These are phyloP conservation scores for Rhodofomes roseus DNA, from an alignment of 1,284 basidiomycete genomes.

Conservation along the genomic window DNA sequence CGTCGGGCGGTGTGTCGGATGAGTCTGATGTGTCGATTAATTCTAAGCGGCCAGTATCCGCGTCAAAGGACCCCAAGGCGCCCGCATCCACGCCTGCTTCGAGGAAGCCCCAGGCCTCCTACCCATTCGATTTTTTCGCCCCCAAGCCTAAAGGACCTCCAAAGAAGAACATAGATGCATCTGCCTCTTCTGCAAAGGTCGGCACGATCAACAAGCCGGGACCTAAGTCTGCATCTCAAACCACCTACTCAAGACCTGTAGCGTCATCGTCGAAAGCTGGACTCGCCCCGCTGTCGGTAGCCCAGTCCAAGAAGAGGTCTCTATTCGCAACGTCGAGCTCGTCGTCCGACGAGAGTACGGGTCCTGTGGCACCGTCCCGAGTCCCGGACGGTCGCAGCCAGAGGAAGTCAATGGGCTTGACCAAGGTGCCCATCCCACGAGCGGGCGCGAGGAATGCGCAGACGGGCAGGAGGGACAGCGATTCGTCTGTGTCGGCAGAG, in stretches of 20 bases:
- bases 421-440: neutral
- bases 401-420: neutral
- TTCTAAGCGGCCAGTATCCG: neutral
- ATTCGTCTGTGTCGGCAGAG: neutral
- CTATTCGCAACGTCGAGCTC: neutral
- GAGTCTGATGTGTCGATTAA: neutral
- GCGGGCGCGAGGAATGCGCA: neutral
- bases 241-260: too few species aligned
- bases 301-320: neutral
- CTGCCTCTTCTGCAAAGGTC: too few species aligned
- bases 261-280: neutral
- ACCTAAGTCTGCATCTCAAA: neutral
- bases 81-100: neutral
- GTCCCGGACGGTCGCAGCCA: neutral
- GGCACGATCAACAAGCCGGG: neutral
- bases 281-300: neutral
- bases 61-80: neutral
- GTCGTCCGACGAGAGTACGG: neutral
- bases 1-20: neutral
- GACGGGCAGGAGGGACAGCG: neutral
- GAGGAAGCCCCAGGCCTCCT: neutral
- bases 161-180: too few species aligned
- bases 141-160: too few species aligned
- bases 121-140: too few species aligned
- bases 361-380: too few species aligned